Evolutionary conservation across 2,329 filamentous ascomycete genomes (phyloP).

Genomic region (Colletotrichum caudatum): DNA sequence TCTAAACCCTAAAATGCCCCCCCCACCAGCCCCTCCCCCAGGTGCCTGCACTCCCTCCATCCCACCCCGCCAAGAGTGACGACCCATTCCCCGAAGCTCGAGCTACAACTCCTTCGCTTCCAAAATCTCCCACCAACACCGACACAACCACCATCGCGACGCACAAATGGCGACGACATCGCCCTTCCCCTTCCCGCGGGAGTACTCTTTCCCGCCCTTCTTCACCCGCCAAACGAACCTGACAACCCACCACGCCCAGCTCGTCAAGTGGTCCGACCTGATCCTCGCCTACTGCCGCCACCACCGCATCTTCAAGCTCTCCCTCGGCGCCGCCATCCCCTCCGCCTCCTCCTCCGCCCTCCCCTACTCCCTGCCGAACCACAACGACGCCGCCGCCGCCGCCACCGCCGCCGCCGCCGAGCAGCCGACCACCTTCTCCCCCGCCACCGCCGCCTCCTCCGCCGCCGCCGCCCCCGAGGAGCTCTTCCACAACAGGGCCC

Average conservation of each 20-base stretch:
- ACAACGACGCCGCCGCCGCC: conserved; percentile 48
- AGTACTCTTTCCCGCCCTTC: conserved; percentile 85
- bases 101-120: background rate
- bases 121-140: background rate
- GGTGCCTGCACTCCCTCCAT: background rate
- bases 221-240: conserved; percentile 84
- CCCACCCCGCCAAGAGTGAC: background rate
- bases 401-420: conserved; percentile 46
- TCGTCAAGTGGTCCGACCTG: conserved; percentile 86
- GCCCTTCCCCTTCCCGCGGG: conserved; percentile 69
- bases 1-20: background rate
- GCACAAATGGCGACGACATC: conserved; percentile 32
- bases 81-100: background rate
- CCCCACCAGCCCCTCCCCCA: conserved; percentile 6
- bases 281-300: conserved; percentile 86
- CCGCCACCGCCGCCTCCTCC: conserved; percentile 53
- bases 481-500: conserved; percentile 69
- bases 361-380: conserved; percentile 47
- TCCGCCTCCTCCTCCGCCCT: conserved; percentile 57
- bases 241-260: conserved; percentile 79
- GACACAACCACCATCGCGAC: background rate
- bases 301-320: conserved; percentile 81
- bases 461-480: conserved; percentile 54
- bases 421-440: conserved; percentile 59
- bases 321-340: conserved; percentile 68